Percentiles rank a stretch among this genome's conserved stretches.
Conservation (phyloP, 2,329 filamentous ascomycete species). For the Rhinocladiella similis region DNA sequence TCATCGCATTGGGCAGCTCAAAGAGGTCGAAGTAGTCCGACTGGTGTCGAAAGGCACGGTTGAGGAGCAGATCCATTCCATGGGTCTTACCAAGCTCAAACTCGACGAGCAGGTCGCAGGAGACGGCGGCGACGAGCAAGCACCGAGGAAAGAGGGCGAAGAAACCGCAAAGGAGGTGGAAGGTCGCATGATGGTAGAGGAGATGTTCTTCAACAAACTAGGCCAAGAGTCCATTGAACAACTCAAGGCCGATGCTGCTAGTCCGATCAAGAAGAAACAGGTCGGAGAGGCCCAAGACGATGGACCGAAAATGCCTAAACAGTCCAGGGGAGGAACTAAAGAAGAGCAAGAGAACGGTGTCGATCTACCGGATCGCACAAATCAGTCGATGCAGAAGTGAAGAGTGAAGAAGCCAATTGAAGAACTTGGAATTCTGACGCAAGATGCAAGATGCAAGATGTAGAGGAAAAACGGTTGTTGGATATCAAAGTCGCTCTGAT, state of each 20-base stretch:
- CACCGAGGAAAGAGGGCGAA: conserved; percentile 18
- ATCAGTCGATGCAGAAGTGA: conserved; percentile 34
- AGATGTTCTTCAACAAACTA: conserved; percentile 49
- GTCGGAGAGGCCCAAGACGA: too few species aligned
- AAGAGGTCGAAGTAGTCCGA: conserved; percentile 85
- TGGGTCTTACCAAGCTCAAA: conserved; percentile 90
- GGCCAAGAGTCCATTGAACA: conserved; percentile 24
- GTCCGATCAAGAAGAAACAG: conserved; percentile 9
- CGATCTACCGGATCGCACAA: conserved; percentile 9
- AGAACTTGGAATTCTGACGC: too few species aligned
- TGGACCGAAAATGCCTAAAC: too few species aligned
- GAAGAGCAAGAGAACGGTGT: background rate
- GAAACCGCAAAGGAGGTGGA: conserved; percentile 45
- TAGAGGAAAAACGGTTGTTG: too few species aligned
- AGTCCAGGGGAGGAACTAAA: too few species aligned
- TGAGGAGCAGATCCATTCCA: conserved; percentile 87
- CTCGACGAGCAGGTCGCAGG: conserved; percentile 75
- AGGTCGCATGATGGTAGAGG: conserved; percentile 50
- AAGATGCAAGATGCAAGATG: too few species aligned
- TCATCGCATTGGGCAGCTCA: conserved; percentile 87
- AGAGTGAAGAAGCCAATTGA: conserved; percentile 29
- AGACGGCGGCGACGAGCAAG: conserved; percentile 44
- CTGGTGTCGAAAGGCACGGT: conserved; percentile 80
- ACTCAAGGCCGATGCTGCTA: conserved; percentile 20
- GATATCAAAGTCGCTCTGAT: too few species aligned